Percentiles rank a stretch among this genome's conserved stretches.
Evolutionary conservation across 2,329 filamentous ascomycete species (phyloP).

Genomic region (Exophiala mesophila): DNA sequence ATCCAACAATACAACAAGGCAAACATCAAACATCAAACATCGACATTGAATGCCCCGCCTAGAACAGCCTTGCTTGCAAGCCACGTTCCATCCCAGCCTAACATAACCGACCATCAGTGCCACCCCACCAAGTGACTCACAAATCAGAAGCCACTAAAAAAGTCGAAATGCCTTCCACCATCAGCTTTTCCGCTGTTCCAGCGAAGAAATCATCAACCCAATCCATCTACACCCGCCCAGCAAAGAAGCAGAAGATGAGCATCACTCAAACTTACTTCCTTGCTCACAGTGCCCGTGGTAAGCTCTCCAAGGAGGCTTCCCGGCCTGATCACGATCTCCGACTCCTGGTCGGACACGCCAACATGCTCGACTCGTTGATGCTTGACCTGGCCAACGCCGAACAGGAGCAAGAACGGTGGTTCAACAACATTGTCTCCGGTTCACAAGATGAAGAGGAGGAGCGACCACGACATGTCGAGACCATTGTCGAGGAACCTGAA

Average conservation of each 20-base stretch:
- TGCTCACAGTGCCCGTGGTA: slow-evolving; percentile 90
- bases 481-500: slow-evolving; percentile 66
- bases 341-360: slow-evolving; percentile 93
- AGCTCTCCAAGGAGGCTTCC: slow-evolving; percentile 89
- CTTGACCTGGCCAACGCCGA: slow-evolving; percentile 85
- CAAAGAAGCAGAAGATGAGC: slow-evolving; percentile 72
- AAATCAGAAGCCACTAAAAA: slow-evolving; percentile 5
- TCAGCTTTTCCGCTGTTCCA: slow-evolving; percentile 24
- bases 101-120: too few species aligned
- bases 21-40: too few species aligned
- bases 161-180: slow-evolving; percentile 27
- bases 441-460: slow-evolving; percentile 65
- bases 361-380: slow-evolving; percentile 95
- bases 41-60: too few species aligned
- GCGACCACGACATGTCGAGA: slow-evolving; percentile 74
- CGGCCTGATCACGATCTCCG: slow-evolving; percentile 90
- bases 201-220: slow-evolving; percentile 17
- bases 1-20: neutral
- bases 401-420: slow-evolving; percentile 93
- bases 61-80: neutral
- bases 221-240: slow-evolving; percentile 27
- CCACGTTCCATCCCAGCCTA: too few species aligned
- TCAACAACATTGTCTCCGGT: slow-evolving; percentile 88
- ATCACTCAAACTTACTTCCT: slow-evolving; percentile 98
- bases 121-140: slow-evolving; percentile 25